Evolutionary conservation across 768 basidiomycete species (phyloP), one percentile per base, ranked within the genome.

Genomic region (Sarcomyxa edulis): DNA sequence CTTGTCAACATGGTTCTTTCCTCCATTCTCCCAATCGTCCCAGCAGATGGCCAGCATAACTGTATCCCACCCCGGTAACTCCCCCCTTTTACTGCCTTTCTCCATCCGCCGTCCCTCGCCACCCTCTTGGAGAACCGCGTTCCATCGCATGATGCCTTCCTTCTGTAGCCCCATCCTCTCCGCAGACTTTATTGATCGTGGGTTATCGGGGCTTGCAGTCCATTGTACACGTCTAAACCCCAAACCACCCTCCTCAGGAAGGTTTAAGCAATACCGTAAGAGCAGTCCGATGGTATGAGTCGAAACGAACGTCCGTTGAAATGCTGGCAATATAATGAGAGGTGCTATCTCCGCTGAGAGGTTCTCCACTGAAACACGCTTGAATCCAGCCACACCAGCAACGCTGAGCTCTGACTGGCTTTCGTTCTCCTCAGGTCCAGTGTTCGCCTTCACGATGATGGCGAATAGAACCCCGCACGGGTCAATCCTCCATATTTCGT

Each of bases 311-410:
- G 51, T 51, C 33, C 51, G 45, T 30, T 69, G 71, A 38, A 67
- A 75, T 8, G 43, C 49, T 3, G 69, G 65, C 6, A 66, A 45
- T 7, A 66, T 53, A 16, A 69, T 58, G 21, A 69, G 49, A 32
- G 58, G 52, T 15, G 62, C 65, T 12, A 71, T 55, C 43, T 73
- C 70, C 3, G 25, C 38, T n/a, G 38, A 16, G 20, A 28, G 20
- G 18, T 19, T 39, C 29, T 21, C 8, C 7, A 2, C 12, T 14
- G 38, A 39, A 28, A 39, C 32, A 28, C 38, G 29, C 7, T 31
- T 45, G 40, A 70, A 58, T 0, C 70, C 76, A 3, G 78, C 70
- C 18, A 69, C 52, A 2, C 75, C 78, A 11, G 75, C 76, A n/a
- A 80, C 50, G n/a, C n/a, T n/a, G n/a, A n/a, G n/a, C n/a, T n/a